These are phyloP conservation scores for Saturnispora ahearnii DNA, from an alignment of 805 yeast genomes.

Conservation along the genomic window DNA sequence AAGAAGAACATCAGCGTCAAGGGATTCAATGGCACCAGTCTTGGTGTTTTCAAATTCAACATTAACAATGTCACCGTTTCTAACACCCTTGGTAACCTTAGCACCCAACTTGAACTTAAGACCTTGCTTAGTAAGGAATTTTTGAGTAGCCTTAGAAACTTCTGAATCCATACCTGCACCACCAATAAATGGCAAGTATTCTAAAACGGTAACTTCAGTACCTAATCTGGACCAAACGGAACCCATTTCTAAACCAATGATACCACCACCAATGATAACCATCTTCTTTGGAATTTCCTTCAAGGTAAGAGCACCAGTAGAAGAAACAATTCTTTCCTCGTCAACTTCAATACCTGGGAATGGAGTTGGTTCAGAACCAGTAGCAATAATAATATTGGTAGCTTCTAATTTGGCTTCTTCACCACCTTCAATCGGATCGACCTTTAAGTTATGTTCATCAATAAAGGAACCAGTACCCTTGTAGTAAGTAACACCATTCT, in stretches of 20 bases:
- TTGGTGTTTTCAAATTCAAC: slow-evolving; percentile 86
- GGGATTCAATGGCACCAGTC: slow-evolving; percentile 64
- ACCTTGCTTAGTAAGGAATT: slow-evolving; percentile 90
- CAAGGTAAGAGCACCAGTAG: slow-evolving; percentile 84
- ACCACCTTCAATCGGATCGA: slow-evolving; percentile 79
- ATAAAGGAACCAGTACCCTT: slow-evolving; percentile 89
- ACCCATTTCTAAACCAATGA: slow-evolving; percentile 98
- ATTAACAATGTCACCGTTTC: slow-evolving; percentile 82
- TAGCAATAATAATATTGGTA: slow-evolving; percentile 87
- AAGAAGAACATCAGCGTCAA: slow-evolving; percentile 87
- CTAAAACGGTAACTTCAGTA: slow-evolving; percentile 88
- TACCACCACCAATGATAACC: slow-evolving; percentile 97
- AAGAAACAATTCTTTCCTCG: slow-evolving; percentile 92
- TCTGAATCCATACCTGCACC: slow-evolving; percentile 99
- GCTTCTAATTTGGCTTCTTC: slow-evolving; percentile 68
- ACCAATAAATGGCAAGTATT: slow-evolving; percentile 85
- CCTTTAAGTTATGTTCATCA: slow-evolving; percentile 68
- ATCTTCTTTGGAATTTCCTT: slow-evolving; percentile 87
- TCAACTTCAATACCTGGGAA: slow-evolving; percentile 97
- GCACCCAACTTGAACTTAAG: slow-evolving; percentile 86
- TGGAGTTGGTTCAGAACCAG: slow-evolving; percentile 97
- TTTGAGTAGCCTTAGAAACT: slow-evolving; percentile 84
- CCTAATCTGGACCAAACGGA: slow-evolving; percentile 96
- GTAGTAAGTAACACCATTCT: slow-evolving; percentile 87
- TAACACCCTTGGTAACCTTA: slow-evolving; percentile 78